These are phyloP conservation scores for Malassezia sp. DNA, from an alignment of 1,284 basidiomycete species.

Conservation along the genomic window DNA sequence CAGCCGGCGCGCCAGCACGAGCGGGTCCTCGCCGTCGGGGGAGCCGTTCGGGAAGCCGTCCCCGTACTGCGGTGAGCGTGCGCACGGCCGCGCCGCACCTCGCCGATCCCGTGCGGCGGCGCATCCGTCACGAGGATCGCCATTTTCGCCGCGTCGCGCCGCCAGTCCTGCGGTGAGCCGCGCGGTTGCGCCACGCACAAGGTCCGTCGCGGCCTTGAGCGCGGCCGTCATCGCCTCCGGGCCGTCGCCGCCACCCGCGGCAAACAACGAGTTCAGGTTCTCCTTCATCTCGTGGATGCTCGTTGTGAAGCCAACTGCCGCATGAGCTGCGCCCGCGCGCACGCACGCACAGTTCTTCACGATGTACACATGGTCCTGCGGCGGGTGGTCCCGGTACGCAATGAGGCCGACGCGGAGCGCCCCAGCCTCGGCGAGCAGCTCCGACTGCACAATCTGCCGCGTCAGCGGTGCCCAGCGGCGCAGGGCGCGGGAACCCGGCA, in stretches of 20 bases:
- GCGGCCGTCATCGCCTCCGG: constrained; percentile 96
- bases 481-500: not conserved
- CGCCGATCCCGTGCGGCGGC: constrained; percentile 65
- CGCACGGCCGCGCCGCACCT: constrained; percentile 48
- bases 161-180: constrained; percentile 61
- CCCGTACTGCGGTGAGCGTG: constrained; percentile 51
- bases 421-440: constrained; percentile 69
- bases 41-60: constrained; percentile 57
- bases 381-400: constrained; percentile 55
- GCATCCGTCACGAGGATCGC: constrained; percentile 73
- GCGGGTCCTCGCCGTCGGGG: constrained; percentile 63
- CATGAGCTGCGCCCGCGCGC: no score
- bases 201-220: constrained; percentile 57
- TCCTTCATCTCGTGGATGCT: constrained; percentile 76
- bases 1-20: constrained; percentile 77
- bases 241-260: constrained; percentile 86
- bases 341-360: constrained; percentile 55
- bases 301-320: constrained; percentile 76
- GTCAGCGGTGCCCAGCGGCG: no score
- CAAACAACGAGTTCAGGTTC: constrained; percentile 72
- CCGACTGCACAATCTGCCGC: constrained; percentile 77
- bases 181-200: constrained; percentile 16
- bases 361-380: constrained; percentile 53
- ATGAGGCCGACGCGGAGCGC: constrained; percentile 56
- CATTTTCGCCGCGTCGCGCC: constrained; percentile 81